A percentile compares a stretch with the other conserved stretches of the same genome.
These are phyloP conservation scores for Viola pubescens DNA, from an alignment of 441 rosid genomes.

Conservation along the genomic window DNA sequence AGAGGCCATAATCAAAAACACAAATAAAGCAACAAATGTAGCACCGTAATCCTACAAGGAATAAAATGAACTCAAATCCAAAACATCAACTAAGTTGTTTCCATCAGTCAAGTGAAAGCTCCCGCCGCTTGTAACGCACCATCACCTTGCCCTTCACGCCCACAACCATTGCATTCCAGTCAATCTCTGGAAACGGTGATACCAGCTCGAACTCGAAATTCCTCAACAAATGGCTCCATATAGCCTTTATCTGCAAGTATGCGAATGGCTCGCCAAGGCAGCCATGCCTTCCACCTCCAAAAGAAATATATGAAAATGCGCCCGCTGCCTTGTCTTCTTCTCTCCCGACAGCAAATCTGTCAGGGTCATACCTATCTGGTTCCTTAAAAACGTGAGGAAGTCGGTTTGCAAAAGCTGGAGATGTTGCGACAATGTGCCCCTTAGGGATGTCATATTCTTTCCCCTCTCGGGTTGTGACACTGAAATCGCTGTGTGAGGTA, in stretches of 20 bases:
- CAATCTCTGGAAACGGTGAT: constrained; percentile 93
- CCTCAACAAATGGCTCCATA: constrained; percentile 96
- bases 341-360: constrained; percentile 75
- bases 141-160: constrained; percentile 96
- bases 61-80: not conserved
- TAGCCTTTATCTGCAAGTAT: constrained; percentile 95
- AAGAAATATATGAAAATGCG: constrained; percentile 77
- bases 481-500: constrained; percentile 78
- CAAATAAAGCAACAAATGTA: constrained; percentile 1
- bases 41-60: constrained; percentile 7
- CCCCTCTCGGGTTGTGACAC: constrained; percentile 71
- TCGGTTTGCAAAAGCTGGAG: constrained; percentile 96
- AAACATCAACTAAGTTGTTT: constrained; percentile 1
- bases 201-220: constrained; percentile 81
- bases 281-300: constrained; percentile 98
- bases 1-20: not conserved
- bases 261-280: constrained; percentile 99
- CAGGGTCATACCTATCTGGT: constrained; percentile 82
- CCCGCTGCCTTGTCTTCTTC: constrained; percentile 96
- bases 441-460: constrained; percentile 84
- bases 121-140: constrained; percentile 84
- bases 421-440: constrained; percentile 91
- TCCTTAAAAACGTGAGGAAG: constrained; percentile 72
- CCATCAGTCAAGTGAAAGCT: constrained; percentile 35
- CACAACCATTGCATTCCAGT: constrained; percentile 99